Base-by-base conservation (phyloP, 441 rosid genomes). In the Adansonia gregorii region DNA sequence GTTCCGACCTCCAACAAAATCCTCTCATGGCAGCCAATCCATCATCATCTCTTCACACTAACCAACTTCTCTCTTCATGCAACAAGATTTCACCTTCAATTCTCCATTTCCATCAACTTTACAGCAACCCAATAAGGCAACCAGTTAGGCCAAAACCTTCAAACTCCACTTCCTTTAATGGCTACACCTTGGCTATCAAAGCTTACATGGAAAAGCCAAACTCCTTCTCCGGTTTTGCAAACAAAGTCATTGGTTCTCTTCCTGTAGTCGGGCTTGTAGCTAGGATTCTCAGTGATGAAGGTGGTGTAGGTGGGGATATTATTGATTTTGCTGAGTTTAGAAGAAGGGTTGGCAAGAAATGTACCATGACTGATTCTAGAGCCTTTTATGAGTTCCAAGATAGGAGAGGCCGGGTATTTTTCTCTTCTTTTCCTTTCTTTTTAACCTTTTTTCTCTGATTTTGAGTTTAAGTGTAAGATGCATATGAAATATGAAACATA, bases 321-420 rank as follows among this genome's bases (percentile, higher is more conserved):
- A 86, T 95, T 55, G 99, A 95, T 82, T 94, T 95, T 74, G 99
- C 99, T 0, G 99, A 95, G 88, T 95, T 95, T 78, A 79, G 99
- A 80, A 86, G 97, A 84, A 86, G 97, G 75, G 92, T 95, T 2
- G 99, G 97, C 54, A 95, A 95, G 78, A 86, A 92, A 69, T 95
- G 97, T 72, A 78, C 91, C 0, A 56, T 89, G 7, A 78, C 35
- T 68, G 98, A 94, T 76, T 92, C 99, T 76, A 88, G 90, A 77
- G 98, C 99, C 77, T 95, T 95, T 81, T 90, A 87, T 73, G 98
- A 94, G 79, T 95, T 95, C 59, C 93, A 94, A 82, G 95, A 95
- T 0, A 83, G 97, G 27, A 79, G 91, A 76, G 98, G 97, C 83
- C 74, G 82, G 89, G 99, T 95, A 82, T 73, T 67, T 71, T 43